Evolutionary conservation across 345 rosid species (phyloP).

Genomic region (Populus alba): DNA sequence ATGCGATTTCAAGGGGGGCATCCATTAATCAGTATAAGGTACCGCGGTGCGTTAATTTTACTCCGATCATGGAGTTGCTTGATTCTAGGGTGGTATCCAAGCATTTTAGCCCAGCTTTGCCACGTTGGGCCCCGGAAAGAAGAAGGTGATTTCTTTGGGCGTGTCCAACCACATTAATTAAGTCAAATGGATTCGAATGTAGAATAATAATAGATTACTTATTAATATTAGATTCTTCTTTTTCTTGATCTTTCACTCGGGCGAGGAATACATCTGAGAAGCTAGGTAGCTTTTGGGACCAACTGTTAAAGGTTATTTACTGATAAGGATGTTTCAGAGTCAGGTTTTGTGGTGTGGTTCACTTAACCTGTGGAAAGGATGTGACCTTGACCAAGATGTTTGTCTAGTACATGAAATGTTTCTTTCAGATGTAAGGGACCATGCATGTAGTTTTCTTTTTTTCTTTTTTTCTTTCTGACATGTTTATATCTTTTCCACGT

Average conservation of each 20-base stretch:
- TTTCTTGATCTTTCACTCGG: not conserved
- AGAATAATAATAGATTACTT: not conserved
- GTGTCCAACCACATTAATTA: not conserved
- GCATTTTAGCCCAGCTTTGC: constrained; percentile 37
- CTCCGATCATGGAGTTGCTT: constrained; percentile 42
- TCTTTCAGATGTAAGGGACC: constrained; percentile 18
- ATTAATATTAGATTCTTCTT: not conserved
- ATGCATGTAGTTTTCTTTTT: not conserved
- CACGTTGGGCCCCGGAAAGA: constrained; percentile 36
- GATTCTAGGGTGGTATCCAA: constrained; percentile 37
- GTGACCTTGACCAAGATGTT: constrained; percentile 8
- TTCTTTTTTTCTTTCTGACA: not conserved
- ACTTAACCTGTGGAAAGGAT: constrained; percentile 20
- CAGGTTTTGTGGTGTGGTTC: constrained; percentile 29
- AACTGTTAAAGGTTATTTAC: constrained; percentile 15
- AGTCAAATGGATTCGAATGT: constrained; percentile 1
- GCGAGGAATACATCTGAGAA: not conserved
- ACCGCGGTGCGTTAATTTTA: constrained; percentile 41
- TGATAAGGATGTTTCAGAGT: constrained; percentile 35
- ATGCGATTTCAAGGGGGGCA: constrained; percentile 44
- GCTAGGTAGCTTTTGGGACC: constrained; percentile 2
- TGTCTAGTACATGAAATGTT: constrained; percentile 24
- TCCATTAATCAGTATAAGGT: constrained; percentile 47
- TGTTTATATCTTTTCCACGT: not conserved
- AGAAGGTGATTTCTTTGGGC: constrained; percentile 6